Evolutionary conservation across 345 rosid species (phyloP).

Genomic region (Eucalyptus dawsonii): DNA sequence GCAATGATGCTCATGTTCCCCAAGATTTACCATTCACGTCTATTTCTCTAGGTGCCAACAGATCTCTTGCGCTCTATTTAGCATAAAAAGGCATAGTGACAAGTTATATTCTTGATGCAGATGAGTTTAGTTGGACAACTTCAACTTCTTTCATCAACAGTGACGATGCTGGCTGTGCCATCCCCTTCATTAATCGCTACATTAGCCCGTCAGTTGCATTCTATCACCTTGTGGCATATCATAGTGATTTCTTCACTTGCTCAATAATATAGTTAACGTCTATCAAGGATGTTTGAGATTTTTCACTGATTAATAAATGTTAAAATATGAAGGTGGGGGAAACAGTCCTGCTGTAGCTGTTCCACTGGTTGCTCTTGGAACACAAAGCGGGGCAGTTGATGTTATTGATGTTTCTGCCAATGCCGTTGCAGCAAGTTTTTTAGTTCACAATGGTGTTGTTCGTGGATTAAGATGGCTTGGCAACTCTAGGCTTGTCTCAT

Average conservation of each 20-base stretch:
- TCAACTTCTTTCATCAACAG: constrained; percentile 92
- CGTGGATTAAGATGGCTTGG: constrained; percentile 98
- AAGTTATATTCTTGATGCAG: constrained; percentile 29
- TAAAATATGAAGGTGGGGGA: constrained; percentile 58
- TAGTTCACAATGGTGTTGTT: constrained; percentile 64
- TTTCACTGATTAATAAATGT: not conserved
- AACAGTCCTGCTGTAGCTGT: constrained; percentile 85
- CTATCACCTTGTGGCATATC: not conserved
- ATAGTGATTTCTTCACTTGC: not conserved
- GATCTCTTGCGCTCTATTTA: not conserved
- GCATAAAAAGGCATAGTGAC: not conserved
- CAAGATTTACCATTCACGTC: not conserved
- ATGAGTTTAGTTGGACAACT: constrained; percentile 72
- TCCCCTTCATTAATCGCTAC: constrained; percentile 92
- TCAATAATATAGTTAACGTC: not conserved
- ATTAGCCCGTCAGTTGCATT: constrained; percentile 72
- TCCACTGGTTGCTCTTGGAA: constrained; percentile 97
- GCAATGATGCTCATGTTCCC: not conserved
- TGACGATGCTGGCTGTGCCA: constrained; percentile 91
- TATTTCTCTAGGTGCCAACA: not conserved
- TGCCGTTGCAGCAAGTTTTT: constrained; percentile 79
- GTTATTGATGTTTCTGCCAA: constrained; percentile 88
- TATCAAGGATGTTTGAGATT: too few species aligned
- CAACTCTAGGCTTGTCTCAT: constrained; percentile 91
- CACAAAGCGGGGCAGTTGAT: constrained; percentile 83